Percentiles rank a stretch among this genome's conserved stretches.
Evolutionary conservation across 164 flowering plant species (phyloP).

Genomic region (Amborella trichopoda): DNA sequence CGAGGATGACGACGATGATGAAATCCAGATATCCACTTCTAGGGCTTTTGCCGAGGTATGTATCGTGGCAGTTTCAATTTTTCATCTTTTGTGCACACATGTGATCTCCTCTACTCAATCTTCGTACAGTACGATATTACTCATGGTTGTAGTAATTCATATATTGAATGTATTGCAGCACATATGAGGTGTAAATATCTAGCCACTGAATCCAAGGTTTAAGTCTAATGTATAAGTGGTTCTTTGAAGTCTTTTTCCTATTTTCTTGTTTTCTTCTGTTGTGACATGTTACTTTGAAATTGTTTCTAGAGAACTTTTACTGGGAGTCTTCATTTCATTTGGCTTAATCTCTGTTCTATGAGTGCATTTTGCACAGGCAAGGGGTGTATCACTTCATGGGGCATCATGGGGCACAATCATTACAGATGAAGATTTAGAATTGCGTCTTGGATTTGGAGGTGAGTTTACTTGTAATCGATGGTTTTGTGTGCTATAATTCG

Average conservation of each 20-base stretch:
- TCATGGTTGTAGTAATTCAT: no score
- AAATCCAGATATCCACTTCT: conserved; percentile 11
- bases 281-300: background rate
- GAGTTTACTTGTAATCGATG: background rate
- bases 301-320: background rate
- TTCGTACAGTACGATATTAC: no score
- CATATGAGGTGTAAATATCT: no score
- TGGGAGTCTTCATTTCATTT: background rate
- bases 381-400: conserved; percentile 11
- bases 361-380: conserved; percentile 6
- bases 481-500: background rate
- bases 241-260: background rate
- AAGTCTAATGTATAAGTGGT: background rate
- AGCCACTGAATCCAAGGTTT: no score
- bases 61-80: background rate
- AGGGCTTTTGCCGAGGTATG: conserved; percentile 10
- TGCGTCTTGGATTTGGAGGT: conserved; percentile 23
- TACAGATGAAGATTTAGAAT: conserved; percentile 24
- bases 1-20: conserved; percentile 19
- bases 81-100: background rate
- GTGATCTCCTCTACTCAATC: no score
- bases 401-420: conserved; percentile 16
- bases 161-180: no score
- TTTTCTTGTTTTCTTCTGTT: background rate
- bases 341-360: background rate